phyloP scores from a whole-genome alignment of 2,329 filamentous ascomycete species.

The Trichophyton equinum region DNA sequence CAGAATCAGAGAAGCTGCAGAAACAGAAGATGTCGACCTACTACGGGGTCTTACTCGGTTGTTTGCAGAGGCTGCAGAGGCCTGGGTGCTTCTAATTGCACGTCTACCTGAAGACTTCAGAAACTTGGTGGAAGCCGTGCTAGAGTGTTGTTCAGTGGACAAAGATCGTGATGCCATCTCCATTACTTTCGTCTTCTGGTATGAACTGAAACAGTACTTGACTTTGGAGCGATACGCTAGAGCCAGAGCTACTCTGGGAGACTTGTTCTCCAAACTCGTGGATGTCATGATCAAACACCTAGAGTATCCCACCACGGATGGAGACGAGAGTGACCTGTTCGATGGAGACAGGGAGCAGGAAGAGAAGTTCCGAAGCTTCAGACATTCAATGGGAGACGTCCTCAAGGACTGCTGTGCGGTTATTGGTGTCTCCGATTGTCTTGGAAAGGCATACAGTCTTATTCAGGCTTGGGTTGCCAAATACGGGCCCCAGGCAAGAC shows the following conservation, averaged over 20 bases:
- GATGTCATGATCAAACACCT: constrained; percentile 87
- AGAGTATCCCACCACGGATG: constrained; percentile 69
- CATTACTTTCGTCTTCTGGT: constrained; percentile 95
- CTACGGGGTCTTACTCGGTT: constrained; percentile 83
- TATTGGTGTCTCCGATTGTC: constrained; percentile 80
- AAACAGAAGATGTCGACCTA: constrained; percentile 70
- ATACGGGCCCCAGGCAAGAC: constrained; percentile 62
- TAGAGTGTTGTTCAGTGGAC: constrained; percentile 84
- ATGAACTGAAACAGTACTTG: constrained; percentile 92
- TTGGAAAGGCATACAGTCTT: constrained; percentile 73
- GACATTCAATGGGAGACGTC: constrained; percentile 94
- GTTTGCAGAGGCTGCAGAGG: constrained; percentile 83
- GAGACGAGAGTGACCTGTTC: constrained; percentile 71
- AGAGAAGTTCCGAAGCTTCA: constrained; percentile 92
- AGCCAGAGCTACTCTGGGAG: constrained; percentile 61
- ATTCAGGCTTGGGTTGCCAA: constrained; percentile 82
- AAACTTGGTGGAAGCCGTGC: constrained; percentile 70
- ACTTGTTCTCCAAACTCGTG: constrained; percentile 78
- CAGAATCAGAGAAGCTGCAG: constrained; percentile 60
- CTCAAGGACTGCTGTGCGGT: constrained; percentile 96
- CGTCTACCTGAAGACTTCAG: constrained; percentile 71
- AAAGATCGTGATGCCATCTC: constrained; percentile 83
- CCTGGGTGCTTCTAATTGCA: constrained; percentile 87
- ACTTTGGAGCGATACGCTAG: constrained; percentile 81
- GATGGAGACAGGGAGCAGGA: constrained; percentile 92